Conservation (phyloP, 208 protist genomes). For the Perkinsela sp. region DNA sequence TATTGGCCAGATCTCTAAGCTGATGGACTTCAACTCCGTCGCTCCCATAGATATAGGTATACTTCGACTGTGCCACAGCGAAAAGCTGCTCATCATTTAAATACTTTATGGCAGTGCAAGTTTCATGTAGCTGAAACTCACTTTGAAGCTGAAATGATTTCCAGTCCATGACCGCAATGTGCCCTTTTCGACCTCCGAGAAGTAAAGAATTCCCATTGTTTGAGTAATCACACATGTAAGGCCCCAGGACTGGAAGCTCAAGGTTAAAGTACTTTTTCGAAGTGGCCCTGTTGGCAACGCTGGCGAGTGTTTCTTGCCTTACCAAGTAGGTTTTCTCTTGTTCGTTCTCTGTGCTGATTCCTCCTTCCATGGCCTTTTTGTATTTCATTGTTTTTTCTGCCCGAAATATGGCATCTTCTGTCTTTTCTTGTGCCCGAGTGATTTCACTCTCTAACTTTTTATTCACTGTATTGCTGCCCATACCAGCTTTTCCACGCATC, state of each 20-base stretch:
- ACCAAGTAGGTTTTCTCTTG: conserved; percentile 70
- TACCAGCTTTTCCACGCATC: no score
- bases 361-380: neutral
- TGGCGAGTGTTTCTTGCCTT: conserved; percentile 57
- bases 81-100: conserved; percentile 89
- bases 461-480: no score
- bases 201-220: conserved; percentile 69
- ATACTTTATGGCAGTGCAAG: conserved; percentile 68
- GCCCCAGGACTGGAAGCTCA: conserved; percentile 63
- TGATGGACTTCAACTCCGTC: conserved; percentile 84
- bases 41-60: conserved; percentile 93
- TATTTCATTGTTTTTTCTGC: neutral
- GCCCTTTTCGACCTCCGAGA: conserved; percentile 74
- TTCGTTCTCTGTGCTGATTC: conserved; percentile 8
- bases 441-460: no score
- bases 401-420: neutral
- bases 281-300: conserved; percentile 64
- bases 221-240: conserved; percentile 76
- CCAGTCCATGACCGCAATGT: conserved; percentile 82
- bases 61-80: conserved; percentile 91
- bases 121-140: conserved; percentile 77
- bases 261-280: conserved; percentile 72
- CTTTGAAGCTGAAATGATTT: conserved; percentile 48
- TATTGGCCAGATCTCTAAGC: conserved; percentile 72
- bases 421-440: neutral